Conservation (phyloP, 1,284 basidiomycete species). For the Malassezia japonica region DNA sequence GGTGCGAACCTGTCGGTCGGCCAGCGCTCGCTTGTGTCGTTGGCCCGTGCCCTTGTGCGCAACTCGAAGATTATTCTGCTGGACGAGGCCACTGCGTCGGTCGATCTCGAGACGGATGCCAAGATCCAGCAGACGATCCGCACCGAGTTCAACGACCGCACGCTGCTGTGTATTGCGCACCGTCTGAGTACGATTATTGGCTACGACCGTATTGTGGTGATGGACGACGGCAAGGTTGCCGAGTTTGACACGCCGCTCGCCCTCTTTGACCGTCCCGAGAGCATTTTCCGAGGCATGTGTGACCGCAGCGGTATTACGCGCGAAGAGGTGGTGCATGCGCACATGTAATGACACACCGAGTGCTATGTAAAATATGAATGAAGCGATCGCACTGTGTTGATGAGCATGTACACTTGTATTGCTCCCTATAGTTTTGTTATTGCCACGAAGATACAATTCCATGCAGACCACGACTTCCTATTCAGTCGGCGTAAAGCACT, state of each 20-base stretch:
- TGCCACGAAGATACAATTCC: too few species aligned
- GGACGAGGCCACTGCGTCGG: constrained; percentile 68
- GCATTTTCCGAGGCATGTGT: constrained; percentile 63
- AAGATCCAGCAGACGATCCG: constrained; percentile 76
- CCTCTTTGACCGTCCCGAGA: constrained; percentile 54
- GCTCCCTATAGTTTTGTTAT: too few species aligned
- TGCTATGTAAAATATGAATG: too few species aligned
- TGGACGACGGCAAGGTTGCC: constrained; percentile 62
- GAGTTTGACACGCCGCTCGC: constrained; percentile 63
- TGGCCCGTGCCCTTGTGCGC: constrained; percentile 46
- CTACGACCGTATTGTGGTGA: constrained; percentile 69
- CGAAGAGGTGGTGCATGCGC: constrained; percentile 46
- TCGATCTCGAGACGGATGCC: constrained; percentile 69
- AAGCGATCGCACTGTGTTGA: too few species aligned
- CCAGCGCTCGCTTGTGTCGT: constrained; percentile 46
- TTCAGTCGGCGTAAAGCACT: too few species aligned
- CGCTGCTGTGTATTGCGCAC: constrained; percentile 65
- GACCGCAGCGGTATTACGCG: constrained; percentile 62
- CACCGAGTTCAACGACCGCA: constrained; percentile 66
- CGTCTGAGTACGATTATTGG: constrained; percentile 67
- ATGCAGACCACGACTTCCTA: too few species aligned
- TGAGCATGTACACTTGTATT: too few species aligned
- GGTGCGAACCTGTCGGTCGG: constrained; percentile 47
- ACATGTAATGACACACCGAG: too few species aligned
- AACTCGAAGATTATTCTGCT: constrained; percentile 30